Percentiles rank a stretch among this genome's conserved stretches.
These are phyloP conservation scores for Meira nashicola DNA, from an alignment of 1,284 basidiomycete species.

Conservation along the genomic window DNA sequence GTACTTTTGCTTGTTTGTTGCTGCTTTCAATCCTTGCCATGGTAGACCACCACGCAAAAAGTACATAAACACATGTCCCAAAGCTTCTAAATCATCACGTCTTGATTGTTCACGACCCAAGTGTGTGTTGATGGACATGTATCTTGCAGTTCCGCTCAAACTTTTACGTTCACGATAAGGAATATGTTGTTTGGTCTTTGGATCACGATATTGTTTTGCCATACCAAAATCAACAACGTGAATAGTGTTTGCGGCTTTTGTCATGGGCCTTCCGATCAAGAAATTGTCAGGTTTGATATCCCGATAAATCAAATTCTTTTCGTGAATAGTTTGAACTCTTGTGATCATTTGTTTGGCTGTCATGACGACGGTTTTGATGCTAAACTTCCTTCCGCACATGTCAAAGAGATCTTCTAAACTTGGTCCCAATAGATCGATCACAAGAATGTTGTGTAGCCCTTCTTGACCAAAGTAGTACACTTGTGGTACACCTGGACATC, in stretches of 20 bases:
- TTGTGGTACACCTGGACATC: constrained; percentile 83
- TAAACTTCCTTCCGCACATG: constrained; percentile 91
- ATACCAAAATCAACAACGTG: constrained; percentile 91
- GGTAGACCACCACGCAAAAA: constrained; percentile 83
- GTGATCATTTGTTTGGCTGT: constrained; percentile 82
- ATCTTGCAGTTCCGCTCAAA: constrained; percentile 80
- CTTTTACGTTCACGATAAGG: constrained; percentile 93
- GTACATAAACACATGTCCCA: constrained; percentile 97
- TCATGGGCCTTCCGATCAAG: constrained; percentile 81
- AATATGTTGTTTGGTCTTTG: constrained; percentile 94
- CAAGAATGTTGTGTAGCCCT: constrained; percentile 93
- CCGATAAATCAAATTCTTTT: constrained; percentile 93
- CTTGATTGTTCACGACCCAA: constrained; percentile 86
- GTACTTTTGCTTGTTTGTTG: constrained; percentile 97
- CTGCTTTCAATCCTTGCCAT: constrained; percentile 94
- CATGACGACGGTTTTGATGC: constrained; percentile 93
- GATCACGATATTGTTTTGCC: constrained; percentile 96
- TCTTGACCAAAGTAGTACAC: constrained; percentile 97
- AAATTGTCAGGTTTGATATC: constrained; percentile 98
- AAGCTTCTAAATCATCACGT: constrained; percentile 85
- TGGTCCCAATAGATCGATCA: constrained; percentile 89
- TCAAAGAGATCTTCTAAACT: constrained; percentile 91
- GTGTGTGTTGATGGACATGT: constrained; percentile 98
- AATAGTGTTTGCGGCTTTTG: constrained; percentile 77
- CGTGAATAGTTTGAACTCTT: constrained; percentile 87